Evolutionary conservation across 306 rosid species (phyloP), one percentile per base, ranked within the genome.

Genomic region (Gillenia trifoliata): DNA sequence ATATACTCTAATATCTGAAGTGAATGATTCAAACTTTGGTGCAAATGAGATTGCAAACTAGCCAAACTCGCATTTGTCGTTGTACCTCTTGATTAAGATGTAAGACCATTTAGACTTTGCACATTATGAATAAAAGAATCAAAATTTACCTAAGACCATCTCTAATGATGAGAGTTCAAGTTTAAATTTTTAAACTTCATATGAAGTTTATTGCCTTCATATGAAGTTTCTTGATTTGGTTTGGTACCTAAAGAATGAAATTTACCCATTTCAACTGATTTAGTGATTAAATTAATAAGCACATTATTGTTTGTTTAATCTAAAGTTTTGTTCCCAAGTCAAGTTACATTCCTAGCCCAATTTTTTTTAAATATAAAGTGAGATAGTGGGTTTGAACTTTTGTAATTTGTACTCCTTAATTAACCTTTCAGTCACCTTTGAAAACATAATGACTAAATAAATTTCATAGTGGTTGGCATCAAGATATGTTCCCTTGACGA

Each of bases 301-400:
- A 41, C 13, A 47, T 49, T 43, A 17, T 6, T 23, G 25, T 66
- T 65, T 40, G 28, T 16, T 19, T n/a, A 30, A 31, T 10, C 47
- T 11, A 30, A 23, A 23, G 8, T 23, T 38, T 43, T 25, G 56
- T 52, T n/a, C 31, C 66, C 36, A n/a, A 11, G 67, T 50, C 64
- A 56, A 28, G 71, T 52, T 31, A n/a, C 25, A 61, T 61, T 22
- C 23, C 56, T 38, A 54, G 55, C 20, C 78, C 33, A 19, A 2
- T 10, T 13, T 45, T 45, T 31, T 8, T 6, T 20, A 9, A 50
- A 5, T 12, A 38, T 29, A 59, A 28, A 34, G 6, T 38, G 29
- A 17, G 60, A 17, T 28, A 61, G 80, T 80, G 80, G 70, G 77
- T 75, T 69, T 77, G 66, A 70, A 52, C 54, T 31, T 62, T 19